These are phyloP conservation scores for Penstemon eatonii DNA, from an alignment of 257 asterid species.

Conservation along the genomic window DNA sequence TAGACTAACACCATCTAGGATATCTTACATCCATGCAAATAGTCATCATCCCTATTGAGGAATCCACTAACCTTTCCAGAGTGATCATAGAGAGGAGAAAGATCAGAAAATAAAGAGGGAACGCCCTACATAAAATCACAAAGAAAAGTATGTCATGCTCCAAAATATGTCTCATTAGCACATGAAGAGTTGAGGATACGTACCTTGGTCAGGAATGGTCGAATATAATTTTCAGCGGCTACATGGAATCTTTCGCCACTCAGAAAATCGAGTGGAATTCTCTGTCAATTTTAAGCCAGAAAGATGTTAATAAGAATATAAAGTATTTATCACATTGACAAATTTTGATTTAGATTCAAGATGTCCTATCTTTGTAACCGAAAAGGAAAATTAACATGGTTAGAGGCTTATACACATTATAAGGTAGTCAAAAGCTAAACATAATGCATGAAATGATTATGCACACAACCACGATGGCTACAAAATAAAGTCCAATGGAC, in stretches of 20 bases:
- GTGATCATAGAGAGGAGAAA: slow-evolving; percentile 80
- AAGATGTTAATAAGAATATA: slow-evolving; percentile 18
- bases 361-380: not conserved
- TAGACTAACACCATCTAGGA: slow-evolving; percentile 17
- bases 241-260: slow-evolving; percentile 61
- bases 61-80: slow-evolving; percentile 77
- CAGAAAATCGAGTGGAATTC: slow-evolving; percentile 95
- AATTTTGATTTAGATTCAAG: slow-evolving; percentile 20
- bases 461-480: not conserved
- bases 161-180: slow-evolving; percentile 21
- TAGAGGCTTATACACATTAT: no score
- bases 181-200: slow-evolving; percentile 13
- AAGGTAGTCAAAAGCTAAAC: no score
- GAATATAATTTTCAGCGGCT: slow-evolving; percentile 73
- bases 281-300: slow-evolving; percentile 50
- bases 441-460: slow-evolving; percentile 2
- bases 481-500: slow-evolving; percentile 22
- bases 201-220: slow-evolving; percentile 88
- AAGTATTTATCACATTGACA: not conserved
- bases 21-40: slow-evolving; percentile 4
- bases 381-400: no score
- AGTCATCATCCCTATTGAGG: slow-evolving; percentile 2
- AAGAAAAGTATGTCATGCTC: slow-evolving; percentile 29
- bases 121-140: slow-evolving; percentile 71
- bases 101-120: slow-evolving; percentile 96